These are phyloP conservation scores for Kwoniella newhampshirensis DNA, from an alignment of 768 basidiomycete species.

Conservation along the genomic window DNA sequence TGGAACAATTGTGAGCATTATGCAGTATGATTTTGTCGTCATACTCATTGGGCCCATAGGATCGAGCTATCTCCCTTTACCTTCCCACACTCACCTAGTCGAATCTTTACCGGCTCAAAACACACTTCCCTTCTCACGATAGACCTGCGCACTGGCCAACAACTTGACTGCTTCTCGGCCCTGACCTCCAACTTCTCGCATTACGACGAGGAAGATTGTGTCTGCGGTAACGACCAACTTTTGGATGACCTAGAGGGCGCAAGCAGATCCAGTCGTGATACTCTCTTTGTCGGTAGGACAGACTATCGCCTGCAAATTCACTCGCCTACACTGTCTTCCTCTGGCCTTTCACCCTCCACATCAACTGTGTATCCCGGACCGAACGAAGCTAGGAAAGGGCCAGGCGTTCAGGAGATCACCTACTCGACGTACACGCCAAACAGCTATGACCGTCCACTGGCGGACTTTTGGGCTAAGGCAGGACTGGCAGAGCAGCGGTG, in stretches of 20 bases:
- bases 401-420: conserved; percentile 67
- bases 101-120: conserved; percentile 86
- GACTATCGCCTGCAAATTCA: conserved; percentile 89
- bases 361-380: conserved; percentile 16
- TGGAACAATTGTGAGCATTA: conserved; percentile 67
- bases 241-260: conserved; percentile 65
- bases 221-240: conserved; percentile 38
- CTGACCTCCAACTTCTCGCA: conserved; percentile 31
- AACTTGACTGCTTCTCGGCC: conserved; percentile 46
- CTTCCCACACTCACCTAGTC: conserved; percentile 66
- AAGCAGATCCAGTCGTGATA: conserved; percentile 53
- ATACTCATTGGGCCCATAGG: conserved; percentile 17
- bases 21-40: too few relatives aligned
- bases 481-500: conserved; percentile 49
- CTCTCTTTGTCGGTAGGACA: conserved; percentile 64
- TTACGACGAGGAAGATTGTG: conserved; percentile 37
- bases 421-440: conserved; percentile 94
- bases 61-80: conserved; percentile 84
- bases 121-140: conserved; percentile 67
- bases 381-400: conserved; percentile 7
- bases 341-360: conserved; percentile 56
- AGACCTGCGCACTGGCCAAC: conserved; percentile 54
- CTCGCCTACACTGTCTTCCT: conserved; percentile 58
- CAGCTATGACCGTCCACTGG: conserved; percentile 73
- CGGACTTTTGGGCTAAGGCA: conserved; percentile 70